These are phyloP conservation scores for Cercospora brassicicola DNA, from an alignment of 2,329 filamentous ascomycete species.

Conservation along the genomic window DNA sequence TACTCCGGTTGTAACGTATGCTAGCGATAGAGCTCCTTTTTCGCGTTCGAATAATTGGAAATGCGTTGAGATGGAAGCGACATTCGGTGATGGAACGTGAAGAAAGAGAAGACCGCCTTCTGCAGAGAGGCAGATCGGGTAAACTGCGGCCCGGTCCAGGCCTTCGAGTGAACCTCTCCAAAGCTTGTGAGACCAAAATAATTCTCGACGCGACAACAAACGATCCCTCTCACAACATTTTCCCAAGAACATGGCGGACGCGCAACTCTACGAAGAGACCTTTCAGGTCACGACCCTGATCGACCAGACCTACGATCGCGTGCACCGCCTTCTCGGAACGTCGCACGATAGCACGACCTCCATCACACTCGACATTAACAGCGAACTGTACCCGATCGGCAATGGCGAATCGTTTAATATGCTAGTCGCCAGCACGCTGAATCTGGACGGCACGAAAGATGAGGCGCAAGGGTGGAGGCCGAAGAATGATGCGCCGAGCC, in stretches of 20 bases:
- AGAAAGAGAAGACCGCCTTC: not conserved
- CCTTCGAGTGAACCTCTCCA: not conserved
- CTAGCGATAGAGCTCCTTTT: not conserved
- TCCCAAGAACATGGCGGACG: conserved; percentile 26
- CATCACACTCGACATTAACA: conserved; percentile 90
- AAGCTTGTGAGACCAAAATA: not conserved
- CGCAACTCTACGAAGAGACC: conserved; percentile 31
- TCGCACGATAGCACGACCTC: conserved; percentile 72
- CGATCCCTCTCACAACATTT: not conserved
- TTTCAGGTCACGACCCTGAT: conserved; percentile 57
- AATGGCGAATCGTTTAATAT: conserved; percentile 76
- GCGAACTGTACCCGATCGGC: conserved; percentile 78
- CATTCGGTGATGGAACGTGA: not conserved
- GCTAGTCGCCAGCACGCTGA: conserved; percentile 79
- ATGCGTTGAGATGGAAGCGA: not conserved
- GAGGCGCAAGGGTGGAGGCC: conserved; percentile 69
- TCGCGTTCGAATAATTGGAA: not conserved
- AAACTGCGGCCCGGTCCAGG: not conserved
- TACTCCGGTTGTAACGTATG: too few species aligned
- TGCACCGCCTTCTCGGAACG: conserved; percentile 77
- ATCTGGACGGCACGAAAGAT: conserved; percentile 74
- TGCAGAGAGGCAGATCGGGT: not conserved
- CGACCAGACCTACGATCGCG: conserved; percentile 89
- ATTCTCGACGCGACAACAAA: not conserved
- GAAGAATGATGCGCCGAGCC: conserved; percentile 56